These are phyloP conservation scores for Suhomyces taliae DNA, from an alignment of 1,139 yeast species.

Conservation along the genomic window DNA sequence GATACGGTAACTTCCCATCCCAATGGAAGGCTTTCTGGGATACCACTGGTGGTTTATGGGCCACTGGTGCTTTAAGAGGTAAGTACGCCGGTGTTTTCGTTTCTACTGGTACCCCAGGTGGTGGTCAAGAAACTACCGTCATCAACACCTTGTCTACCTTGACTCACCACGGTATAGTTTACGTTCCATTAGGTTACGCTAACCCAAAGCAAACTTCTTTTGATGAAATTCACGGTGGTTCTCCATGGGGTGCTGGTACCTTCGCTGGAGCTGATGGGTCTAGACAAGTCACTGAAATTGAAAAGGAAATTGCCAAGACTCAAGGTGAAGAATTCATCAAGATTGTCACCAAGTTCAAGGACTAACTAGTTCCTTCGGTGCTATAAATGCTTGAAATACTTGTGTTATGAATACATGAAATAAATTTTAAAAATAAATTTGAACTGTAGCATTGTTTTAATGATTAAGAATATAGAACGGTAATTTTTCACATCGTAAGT, in stretches of 20 bases:
- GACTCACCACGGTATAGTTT: conserved; percentile 79
- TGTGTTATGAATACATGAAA: no score
- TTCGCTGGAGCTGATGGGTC: conserved; percentile 80
- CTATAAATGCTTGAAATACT: no score
- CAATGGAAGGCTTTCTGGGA: conserved; percentile 85
- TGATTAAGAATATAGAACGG: no score
- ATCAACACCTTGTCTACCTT: conserved; percentile 65
- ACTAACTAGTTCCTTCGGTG: background rate
- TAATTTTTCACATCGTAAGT: no score
- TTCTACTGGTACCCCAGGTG: conserved; percentile 81
- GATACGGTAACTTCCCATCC: conserved; percentile 80
- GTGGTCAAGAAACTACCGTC: conserved; percentile 77
- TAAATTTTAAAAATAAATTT: background rate
- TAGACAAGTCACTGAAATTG: conserved; percentile 66
- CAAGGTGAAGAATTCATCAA: conserved; percentile 69
- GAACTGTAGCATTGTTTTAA: background rate
- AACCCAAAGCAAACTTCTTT: conserved; percentile 57
- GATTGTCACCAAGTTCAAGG: conserved; percentile 24
- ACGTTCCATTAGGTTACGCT: conserved; percentile 78
- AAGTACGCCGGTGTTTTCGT: conserved; percentile 77
- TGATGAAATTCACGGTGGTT: conserved; percentile 75
- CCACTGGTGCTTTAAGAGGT: conserved; percentile 68
- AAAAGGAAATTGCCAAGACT: conserved; percentile 57
- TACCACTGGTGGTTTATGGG: conserved; percentile 82
- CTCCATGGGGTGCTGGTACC: conserved; percentile 90